Conservation (phyloP, 495 filamentous ascomycete genomes). For the Staphylotrichum tortipilum region DNA sequence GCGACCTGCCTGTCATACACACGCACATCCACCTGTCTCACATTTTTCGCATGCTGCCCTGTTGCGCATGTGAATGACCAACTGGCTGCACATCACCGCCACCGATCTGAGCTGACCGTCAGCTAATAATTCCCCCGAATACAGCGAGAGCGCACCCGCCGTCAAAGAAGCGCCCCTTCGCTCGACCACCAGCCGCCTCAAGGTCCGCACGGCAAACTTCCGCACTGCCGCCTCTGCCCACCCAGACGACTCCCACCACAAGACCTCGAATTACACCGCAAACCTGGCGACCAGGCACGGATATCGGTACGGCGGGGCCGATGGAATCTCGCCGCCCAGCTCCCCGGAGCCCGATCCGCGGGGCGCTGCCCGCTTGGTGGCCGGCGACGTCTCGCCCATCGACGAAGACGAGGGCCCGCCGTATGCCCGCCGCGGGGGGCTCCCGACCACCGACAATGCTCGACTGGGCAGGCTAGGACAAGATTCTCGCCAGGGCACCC, state of each 20-base stretch:
- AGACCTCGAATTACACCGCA: constrained; percentile 22
- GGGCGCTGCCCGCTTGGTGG: constrained; percentile 16
- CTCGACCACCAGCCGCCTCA: constrained; percentile 26
- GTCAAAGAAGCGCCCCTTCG: constrained; percentile 27
- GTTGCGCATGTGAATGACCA: too few relatives aligned
- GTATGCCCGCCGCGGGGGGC: not conserved
- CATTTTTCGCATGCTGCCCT: too few relatives aligned
- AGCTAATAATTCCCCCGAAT: constrained; percentile 4
- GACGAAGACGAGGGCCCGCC: constrained; percentile 31
- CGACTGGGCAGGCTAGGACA: not conserved
- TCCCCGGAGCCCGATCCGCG: constrained; percentile 33
- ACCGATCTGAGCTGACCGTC: too few relatives aligned
- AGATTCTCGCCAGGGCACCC: constrained; percentile 3
- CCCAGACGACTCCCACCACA: constrained; percentile 25
- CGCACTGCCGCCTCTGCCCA: constrained; percentile 36
- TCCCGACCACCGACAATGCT: not conserved
- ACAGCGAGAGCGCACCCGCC: constrained; percentile 25
- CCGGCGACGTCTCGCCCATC: constrained; percentile 44
- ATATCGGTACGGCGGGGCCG: constrained; percentile 26
- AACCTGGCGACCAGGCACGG: constrained; percentile 26
- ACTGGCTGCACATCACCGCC: too few relatives aligned
- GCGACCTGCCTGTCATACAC: too few relatives aligned
- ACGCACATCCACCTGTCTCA: too few relatives aligned
- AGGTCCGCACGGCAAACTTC: constrained; percentile 24
- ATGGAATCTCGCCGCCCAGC: constrained; percentile 41